Conservation (phyloP, 768 basidiomycete species). For the Russula sp. region DNA sequence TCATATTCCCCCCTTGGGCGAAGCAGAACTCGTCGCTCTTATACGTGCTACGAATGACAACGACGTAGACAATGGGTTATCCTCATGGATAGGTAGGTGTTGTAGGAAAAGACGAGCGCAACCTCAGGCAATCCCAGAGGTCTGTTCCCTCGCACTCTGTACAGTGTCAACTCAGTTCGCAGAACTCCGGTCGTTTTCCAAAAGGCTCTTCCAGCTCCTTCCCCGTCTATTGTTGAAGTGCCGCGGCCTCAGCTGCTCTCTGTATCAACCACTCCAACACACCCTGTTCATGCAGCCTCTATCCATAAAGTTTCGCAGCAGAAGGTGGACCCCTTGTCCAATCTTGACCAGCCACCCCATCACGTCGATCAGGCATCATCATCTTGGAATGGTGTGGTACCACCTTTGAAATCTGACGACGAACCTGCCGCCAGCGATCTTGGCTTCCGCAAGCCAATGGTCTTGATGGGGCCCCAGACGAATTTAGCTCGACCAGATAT, state of each 20-base stretch:
- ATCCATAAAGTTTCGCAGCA: not conserved
- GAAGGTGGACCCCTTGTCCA: not conserved
- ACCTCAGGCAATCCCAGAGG: slow-evolving; percentile 13
- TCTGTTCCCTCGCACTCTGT: not conserved
- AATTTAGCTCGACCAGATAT: not conserved
- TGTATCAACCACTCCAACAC: not conserved
- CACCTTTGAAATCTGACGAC: not conserved
- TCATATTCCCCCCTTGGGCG: slow-evolving; percentile 30
- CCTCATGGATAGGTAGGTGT: slow-evolving; percentile 30
- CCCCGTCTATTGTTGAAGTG: not conserved
- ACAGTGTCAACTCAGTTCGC: not conserved
- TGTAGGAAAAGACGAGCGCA: slow-evolving; percentile 27
- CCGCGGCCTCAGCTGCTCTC: not conserved
- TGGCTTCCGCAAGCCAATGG: not conserved
- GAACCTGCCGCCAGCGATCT: not conserved
- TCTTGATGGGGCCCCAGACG: not conserved
- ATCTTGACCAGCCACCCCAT: not conserved
- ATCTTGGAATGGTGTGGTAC: too few relatives aligned
- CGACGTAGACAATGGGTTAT: slow-evolving; percentile 27
- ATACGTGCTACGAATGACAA: slow-evolving; percentile 28
- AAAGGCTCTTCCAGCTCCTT: slow-evolving; percentile 2
- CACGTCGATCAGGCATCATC: not conserved
- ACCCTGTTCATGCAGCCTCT: not conserved
- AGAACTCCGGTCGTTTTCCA: not conserved
- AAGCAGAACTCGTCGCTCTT: slow-evolving; percentile 27